Evolutionary conservation across 768 basidiomycete genomes (phyloP), one percentile per base, ranked within the genome.

Genomic region (Xerocomellus chrysenteron): DNA sequence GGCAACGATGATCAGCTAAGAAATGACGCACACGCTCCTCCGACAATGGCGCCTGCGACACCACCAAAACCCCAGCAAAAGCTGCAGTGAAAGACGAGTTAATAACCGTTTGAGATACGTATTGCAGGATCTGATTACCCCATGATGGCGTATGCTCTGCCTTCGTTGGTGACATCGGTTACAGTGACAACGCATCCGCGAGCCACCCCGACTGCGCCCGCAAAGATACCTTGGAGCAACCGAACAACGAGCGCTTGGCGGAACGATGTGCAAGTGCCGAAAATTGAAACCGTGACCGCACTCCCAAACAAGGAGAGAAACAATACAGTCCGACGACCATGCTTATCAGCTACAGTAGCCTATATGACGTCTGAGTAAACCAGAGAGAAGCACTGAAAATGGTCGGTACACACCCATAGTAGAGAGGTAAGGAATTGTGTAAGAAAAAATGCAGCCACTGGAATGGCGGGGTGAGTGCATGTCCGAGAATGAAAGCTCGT

Each of bases 11-110:
- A 40, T 35, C 32, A 26, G 37, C 10, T 21, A 44, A 3, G 41
- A 53, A 32, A 55, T 9, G 21, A 78, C 90, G 71, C 61, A 92
- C 92, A 87, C 63, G 85, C 75, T 63, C 91, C 91, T 58, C 92
- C 94, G 32, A 95, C 80, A 50, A 94, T 88, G 45, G 90, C 89
- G 43, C 93, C 93, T 45, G 87, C 83, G 13, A 94, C 92, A 82
- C 95, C 97, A 58, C 96, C 97, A 61, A 98, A 83, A 57, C 94
- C 95, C 97, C 96, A 97, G 62, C 87, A 92, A 71, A 96, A 97
- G 12, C 90, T 92, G 54, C 3, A 54, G 47, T 55, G 33, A 41
- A 41, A 39, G 6, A 10, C 2, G 32, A 11, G 26, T 65, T 14
- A 62, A 56, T 28, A 19, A 21, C 7, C 8, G 17, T 32, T 32